Conservation (phyloP, 2,329 filamentous ascomycete species). For the Talaromyces sp. region DNA sequence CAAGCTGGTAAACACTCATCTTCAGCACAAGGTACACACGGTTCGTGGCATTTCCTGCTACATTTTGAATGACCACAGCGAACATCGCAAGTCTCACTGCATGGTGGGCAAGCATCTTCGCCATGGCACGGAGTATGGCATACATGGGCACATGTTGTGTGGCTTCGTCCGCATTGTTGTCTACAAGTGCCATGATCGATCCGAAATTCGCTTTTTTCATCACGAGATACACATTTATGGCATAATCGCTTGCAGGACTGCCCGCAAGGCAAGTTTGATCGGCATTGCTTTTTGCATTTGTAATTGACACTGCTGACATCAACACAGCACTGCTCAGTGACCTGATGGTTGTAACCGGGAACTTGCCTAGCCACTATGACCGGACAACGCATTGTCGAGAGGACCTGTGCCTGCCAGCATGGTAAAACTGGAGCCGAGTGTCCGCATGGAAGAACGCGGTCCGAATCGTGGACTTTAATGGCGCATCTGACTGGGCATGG, state of each 20-base stretch:
- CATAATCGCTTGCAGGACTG: slow-evolving; percentile 53
- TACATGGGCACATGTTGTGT: slow-evolving; percentile 52
- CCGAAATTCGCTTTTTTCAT: slow-evolving; percentile 22
- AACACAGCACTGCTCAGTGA: slow-evolving; percentile 45
- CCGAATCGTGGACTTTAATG: slow-evolving; percentile 22
- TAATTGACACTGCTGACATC: slow-evolving; percentile 36
- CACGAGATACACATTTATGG: slow-evolving; percentile 40
- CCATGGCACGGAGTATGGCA: slow-evolving; percentile 53
- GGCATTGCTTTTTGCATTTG: slow-evolving; percentile 48
- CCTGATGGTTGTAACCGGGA: slow-evolving; percentile 51
- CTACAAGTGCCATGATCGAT: slow-evolving; percentile 39
- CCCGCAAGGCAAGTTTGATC: slow-evolving; percentile 47
- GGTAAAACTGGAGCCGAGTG: slow-evolving; percentile 22
- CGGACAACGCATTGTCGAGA: slow-evolving; percentile 45
- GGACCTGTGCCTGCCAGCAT: slow-evolving; percentile 41
- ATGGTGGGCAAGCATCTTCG: slow-evolving; percentile 22
- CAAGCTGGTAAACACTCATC: slow-evolving; percentile 51
- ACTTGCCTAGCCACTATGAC: slow-evolving; percentile 44
- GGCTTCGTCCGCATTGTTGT: slow-evolving; percentile 46
- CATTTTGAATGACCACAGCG: slow-evolving; percentile 55
- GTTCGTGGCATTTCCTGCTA: slow-evolving; percentile 51
- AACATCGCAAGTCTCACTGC: slow-evolving; percentile 46
- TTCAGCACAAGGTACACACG: slow-evolving; percentile 58
- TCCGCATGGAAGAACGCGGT: slow-evolving; percentile 21
- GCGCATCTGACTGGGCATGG: slow-evolving; percentile 32